These are phyloP conservation scores for Chloroidium sp. DNA, from an alignment of 163 green algal species.

Conservation along the genomic window DNA sequence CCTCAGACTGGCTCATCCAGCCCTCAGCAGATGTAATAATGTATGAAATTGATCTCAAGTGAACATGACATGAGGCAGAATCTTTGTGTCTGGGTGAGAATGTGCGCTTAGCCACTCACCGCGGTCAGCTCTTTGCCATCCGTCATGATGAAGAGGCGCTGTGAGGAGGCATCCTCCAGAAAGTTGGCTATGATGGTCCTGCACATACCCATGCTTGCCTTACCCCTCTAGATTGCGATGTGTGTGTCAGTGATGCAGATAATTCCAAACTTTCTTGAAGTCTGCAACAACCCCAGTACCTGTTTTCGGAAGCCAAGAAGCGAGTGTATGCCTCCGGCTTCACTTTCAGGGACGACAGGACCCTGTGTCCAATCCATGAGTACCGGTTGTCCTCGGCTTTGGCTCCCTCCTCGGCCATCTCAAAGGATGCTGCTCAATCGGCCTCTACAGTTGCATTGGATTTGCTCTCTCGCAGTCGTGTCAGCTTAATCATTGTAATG, in stretches of 20 bases:
- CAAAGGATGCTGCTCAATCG: no score
- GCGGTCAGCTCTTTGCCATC: not conserved
- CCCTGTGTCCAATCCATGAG: conserved; percentile 45
- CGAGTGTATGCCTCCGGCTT: conserved; percentile 43
- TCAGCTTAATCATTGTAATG: no score
- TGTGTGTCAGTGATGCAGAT: no score
- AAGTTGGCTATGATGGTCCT: not conserved
- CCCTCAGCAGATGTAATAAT: not conserved
- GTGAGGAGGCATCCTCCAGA: not conserved
- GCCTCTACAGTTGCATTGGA: no score
- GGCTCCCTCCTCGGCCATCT: no score
- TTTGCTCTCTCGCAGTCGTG: no score
- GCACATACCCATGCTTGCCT: not conserved
- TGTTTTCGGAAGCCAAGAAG: conserved; percentile 40
- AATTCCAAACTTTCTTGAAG: not conserved
- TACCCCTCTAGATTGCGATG: no score
- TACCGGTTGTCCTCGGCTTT: conserved; percentile 26
- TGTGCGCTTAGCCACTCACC: no score
- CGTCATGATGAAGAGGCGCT: not conserved
- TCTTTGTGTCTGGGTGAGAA: no score
- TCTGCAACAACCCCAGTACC: conserved; percentile 18
- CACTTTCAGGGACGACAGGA: conserved; percentile 52
- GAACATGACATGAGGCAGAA: no score
- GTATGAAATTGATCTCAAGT: no score
- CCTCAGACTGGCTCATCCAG: not conserved